Percentiles rank a stretch among this genome's conserved stretches.
Conservation (phyloP, 257 asterid genomes). For the Plantago elongata region DNA sequence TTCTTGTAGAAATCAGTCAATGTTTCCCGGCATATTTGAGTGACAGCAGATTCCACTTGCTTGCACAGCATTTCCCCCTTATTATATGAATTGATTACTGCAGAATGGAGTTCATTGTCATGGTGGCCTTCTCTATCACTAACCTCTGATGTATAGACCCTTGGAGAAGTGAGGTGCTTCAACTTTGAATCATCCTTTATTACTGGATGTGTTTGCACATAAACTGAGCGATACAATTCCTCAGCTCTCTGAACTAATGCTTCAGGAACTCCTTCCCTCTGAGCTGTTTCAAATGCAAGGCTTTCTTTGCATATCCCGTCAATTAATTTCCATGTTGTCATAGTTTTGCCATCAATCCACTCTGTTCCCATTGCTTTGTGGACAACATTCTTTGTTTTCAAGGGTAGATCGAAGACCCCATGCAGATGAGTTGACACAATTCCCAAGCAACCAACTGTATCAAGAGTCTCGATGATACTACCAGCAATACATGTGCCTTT, state of each 20-base stretch:
- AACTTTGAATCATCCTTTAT: slow-evolving; percentile 13
- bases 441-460: slow-evolving; percentile 64
- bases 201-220: slow-evolving; percentile 24
- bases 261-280: slow-evolving; percentile 78
- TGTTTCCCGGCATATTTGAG: slow-evolving; percentile 40
- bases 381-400: slow-evolving; percentile 41
- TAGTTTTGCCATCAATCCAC: slow-evolving; percentile 43
- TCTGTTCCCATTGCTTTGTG: slow-evolving; percentile 91
- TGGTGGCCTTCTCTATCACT: slow-evolving; percentile 18
- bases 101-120: slow-evolving; percentile 17
- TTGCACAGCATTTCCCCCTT: slow-evolving; percentile 27
- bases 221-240: slow-evolving; percentile 61
- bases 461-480: slow-evolving; percentile 83
- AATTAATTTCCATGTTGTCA: slow-evolving; percentile 79
- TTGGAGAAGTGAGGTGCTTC: slow-evolving; percentile 18
- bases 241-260: slow-evolving; percentile 65
- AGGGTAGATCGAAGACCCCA: slow-evolving; percentile 78
- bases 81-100: slow-evolving; percentile 24
- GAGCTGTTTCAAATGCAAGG: slow-evolving; percentile 96
- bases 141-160: slow-evolving; percentile 14
- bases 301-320: slow-evolving; percentile 94
- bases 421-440: slow-evolving; percentile 92
- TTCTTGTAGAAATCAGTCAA: slow-evolving; percentile 32
- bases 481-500: slow-evolving; percentile 98
- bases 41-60: slow-evolving; percentile 53